These are phyloP conservation scores for Nymphaea colorata DNA, from an alignment of 164 flowering plant genomes.

Conservation along the genomic window DNA sequence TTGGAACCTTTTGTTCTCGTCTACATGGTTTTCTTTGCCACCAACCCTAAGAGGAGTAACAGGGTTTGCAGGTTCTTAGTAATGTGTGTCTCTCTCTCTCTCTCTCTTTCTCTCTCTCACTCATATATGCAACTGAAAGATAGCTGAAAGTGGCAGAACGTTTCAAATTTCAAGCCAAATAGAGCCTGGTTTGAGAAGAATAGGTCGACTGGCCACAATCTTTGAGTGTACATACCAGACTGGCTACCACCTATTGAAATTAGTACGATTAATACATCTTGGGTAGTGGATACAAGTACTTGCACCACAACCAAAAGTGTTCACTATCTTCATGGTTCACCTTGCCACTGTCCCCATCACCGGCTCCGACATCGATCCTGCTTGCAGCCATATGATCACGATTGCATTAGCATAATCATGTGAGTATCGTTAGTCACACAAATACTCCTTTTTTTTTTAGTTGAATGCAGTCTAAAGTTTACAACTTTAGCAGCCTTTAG, in stretches of 20 bases:
- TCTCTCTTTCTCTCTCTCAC: too few species aligned
- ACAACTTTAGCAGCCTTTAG: too few species aligned
- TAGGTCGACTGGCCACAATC: too few species aligned
- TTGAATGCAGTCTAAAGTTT: not conserved
- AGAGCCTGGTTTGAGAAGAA: too few species aligned
- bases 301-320: not conserved
- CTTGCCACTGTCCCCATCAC: not conserved
- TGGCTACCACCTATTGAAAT: too few species aligned
- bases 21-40: conserved; percentile 95
- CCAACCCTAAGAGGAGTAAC: conserved; percentile 87
- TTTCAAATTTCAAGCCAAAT: too few species aligned
- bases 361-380: not conserved
- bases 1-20: conserved; percentile 63
- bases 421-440: not conserved
- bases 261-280: too few species aligned
- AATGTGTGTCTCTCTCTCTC: too few species aligned
- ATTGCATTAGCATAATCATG: not conserved
- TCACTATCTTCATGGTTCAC: not conserved
- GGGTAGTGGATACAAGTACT: too few species aligned
- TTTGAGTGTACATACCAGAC: too few species aligned
- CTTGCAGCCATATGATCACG: not conserved
- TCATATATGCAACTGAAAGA: too few species aligned
- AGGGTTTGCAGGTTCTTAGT: conserved; percentile 83
- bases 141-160: too few species aligned
- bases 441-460: not conserved